Evolutionary conservation across 2,329 filamentous ascomycete species (phyloP).

Genomic region (Parastagonospora avenae): DNA sequence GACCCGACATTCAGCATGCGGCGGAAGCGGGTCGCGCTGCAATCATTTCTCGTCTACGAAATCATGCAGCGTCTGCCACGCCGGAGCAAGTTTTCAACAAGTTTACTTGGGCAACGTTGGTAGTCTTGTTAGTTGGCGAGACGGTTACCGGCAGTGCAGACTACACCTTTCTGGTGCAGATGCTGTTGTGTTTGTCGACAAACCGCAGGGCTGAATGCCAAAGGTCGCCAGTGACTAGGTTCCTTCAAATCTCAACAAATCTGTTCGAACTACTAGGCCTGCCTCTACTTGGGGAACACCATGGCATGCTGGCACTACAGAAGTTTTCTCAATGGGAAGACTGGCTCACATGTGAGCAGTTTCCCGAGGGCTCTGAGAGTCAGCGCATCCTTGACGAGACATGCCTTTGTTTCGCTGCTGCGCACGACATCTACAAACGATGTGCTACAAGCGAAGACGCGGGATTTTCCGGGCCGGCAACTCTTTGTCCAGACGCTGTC

Average conservation of each 20-base stretch:
- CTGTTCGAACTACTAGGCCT: slow-evolving; percentile 22
- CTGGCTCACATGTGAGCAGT: slow-evolving; percentile 15
- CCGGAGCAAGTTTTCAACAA: slow-evolving; percentile 42
- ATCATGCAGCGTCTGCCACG: slow-evolving; percentile 35
- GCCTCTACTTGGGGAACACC: slow-evolving; percentile 19
- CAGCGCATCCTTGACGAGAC: slow-evolving; percentile 12
- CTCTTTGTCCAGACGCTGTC: not conserved
- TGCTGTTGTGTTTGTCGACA: slow-evolving; percentile 40
- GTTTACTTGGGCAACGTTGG: slow-evolving; percentile 46
- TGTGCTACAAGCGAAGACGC: slow-evolving; percentile 9
- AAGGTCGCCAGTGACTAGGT: not conserved
- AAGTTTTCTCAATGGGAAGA: slow-evolving; percentile 12
- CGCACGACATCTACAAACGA: slow-evolving; percentile 18
- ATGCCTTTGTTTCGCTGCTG: slow-evolving; percentile 17
- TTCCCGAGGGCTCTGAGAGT: slow-evolving; percentile 9
- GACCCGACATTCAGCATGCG: slow-evolving; percentile 34
- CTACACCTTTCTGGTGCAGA: slow-evolving; percentile 45
- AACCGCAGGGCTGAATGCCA: not conserved
- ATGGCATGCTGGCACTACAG: slow-evolving; percentile 11
- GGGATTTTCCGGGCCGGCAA: not conserved
- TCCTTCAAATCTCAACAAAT: slow-evolving; percentile 9
- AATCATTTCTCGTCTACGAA: slow-evolving; percentile 45
- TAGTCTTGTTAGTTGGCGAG: slow-evolving; percentile 50
- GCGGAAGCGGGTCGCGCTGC: slow-evolving; percentile 46
- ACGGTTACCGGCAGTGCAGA: slow-evolving; percentile 50